Evolutionary conservation across 495 filamentous ascomycete genomes (phyloP).

Genomic region (Podospora bellae-mahoneyi): DNA sequence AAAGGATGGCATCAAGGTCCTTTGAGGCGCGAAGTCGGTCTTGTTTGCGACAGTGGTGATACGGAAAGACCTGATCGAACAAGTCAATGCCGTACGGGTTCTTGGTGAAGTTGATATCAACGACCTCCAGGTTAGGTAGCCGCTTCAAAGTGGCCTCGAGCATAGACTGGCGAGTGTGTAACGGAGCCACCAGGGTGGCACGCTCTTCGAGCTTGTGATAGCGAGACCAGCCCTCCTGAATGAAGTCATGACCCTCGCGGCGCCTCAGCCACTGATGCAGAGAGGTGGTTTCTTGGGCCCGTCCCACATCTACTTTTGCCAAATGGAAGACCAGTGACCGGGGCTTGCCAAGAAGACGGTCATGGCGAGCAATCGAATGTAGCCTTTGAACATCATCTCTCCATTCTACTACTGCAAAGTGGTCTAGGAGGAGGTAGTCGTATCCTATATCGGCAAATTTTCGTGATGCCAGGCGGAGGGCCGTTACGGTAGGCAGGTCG

Average conservation of each 20-base stretch:
- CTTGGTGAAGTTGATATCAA: conserved; percentile 45
- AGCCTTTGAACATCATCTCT: conserved; percentile 45
- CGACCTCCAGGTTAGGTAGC: conserved; percentile 41
- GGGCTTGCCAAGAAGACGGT: conserved; percentile 42
- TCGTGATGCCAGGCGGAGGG: conserved; percentile 39
- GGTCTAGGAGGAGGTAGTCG: conserved; percentile 40
- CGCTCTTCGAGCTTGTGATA: conserved; percentile 40
- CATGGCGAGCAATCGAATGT: conserved; percentile 42
- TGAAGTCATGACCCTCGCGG: conserved; percentile 36
- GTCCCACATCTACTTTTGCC: conserved; percentile 42
- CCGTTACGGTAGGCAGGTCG: conserved; percentile 37
- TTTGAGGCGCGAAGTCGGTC: conserved; percentile 41
- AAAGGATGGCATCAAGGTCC: conserved; percentile 44
- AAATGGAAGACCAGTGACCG: conserved; percentile 46
- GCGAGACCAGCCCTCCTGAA: conserved; percentile 37
- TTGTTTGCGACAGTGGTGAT: conserved; percentile 42
- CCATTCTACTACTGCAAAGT: conserved; percentile 46
- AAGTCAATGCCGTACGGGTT: conserved; percentile 40
- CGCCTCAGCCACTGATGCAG: conserved; percentile 43
- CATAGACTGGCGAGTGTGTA: conserved; percentile 38
- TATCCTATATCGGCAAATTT: conserved; percentile 45
- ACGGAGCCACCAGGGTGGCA: conserved; percentile 34
- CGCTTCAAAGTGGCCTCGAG: conserved; percentile 43
- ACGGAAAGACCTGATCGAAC: conserved; percentile 39
- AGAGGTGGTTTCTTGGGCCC: conserved; percentile 39